Evolutionary conservation across 1,284 basidiomycete genomes (phyloP).

Genomic region (Violaceomyces palustris): DNA sequence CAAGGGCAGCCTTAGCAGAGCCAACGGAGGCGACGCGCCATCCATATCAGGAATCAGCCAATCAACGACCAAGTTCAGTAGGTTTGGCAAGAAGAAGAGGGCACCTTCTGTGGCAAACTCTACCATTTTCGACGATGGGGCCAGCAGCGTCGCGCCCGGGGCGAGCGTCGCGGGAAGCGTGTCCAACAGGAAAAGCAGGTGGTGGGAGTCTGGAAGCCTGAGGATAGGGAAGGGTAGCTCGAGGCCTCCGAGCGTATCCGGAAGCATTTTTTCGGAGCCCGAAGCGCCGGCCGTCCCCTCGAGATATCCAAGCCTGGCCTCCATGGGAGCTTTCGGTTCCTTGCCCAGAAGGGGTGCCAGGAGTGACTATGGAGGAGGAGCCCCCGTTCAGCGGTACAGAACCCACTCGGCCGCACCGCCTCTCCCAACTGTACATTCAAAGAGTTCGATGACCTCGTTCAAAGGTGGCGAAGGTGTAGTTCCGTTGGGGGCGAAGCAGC

Average conservation of each 20-base stretch:
- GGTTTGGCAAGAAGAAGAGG: slow-evolving; percentile 19
- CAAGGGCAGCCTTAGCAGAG: slow-evolving; percentile 8
- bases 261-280: slow-evolving; percentile 42
- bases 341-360: slow-evolving; percentile 11
- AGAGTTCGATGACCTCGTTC: slow-evolving; percentile 12
- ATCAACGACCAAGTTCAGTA: slow-evolving; percentile 25
- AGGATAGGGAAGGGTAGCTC: slow-evolving; percentile 18
- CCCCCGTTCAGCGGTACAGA: slow-evolving; percentile 8
- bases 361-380: slow-evolving; percentile 31
- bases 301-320: neutral
- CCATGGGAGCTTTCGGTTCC: neutral
- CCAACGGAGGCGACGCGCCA: slow-evolving; percentile 12
- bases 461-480: slow-evolving; percentile 17
- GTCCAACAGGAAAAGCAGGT: slow-evolving; percentile 17
- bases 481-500: slow-evolving; percentile 31
- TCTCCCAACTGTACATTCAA: slow-evolving; percentile 14
- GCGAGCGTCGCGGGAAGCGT: slow-evolving; percentile 12
- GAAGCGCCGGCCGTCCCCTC: slow-evolving; percentile 6
- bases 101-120: slow-evolving; percentile 19
- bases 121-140: slow-evolving; percentile 25
- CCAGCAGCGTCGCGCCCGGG: slow-evolving; percentile 22
- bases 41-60: slow-evolving; percentile 32
- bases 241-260: slow-evolving; percentile 34
- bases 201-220: slow-evolving; percentile 36
- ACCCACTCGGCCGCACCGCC: slow-evolving; percentile 13